Percentiles rank a stretch among this genome's conserved stretches.
These are phyloP conservation scores for Pythium vanterpoolii DNA, from an alignment of 352 stramenopile genomes.

Conservation along the genomic window DNA sequence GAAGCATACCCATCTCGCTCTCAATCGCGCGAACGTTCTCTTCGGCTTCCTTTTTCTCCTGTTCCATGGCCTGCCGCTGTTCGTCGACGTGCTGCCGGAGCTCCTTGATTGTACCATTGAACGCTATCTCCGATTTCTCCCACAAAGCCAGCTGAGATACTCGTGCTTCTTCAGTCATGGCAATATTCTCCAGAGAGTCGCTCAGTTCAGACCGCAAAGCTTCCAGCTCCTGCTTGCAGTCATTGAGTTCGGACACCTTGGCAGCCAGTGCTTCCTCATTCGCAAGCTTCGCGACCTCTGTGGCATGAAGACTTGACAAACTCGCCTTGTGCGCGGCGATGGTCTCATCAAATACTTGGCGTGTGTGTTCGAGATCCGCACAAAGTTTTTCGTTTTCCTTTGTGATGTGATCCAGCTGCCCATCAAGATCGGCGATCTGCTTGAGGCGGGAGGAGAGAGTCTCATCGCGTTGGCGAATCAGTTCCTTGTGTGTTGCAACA, in stretches of 20 bases:
- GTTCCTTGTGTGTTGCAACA: neutral
- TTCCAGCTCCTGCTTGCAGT: neutral
- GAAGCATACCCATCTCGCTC: neutral
- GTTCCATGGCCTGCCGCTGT: neutral
- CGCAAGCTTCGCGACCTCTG: neutral
- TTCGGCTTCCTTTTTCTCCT: slow-evolving; percentile 4
- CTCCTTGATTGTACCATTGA: neutral
- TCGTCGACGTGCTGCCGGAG: slow-evolving; percentile 3
- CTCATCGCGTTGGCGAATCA: slow-evolving; percentile 3
- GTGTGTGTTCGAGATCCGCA: neutral
- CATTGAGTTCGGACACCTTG: neutral
- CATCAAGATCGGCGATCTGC: neutral
- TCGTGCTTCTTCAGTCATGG: neutral
- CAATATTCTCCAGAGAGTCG: neutral
- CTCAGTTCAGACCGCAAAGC: neutral
- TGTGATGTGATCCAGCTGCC: neutral
- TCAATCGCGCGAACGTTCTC: neutral
- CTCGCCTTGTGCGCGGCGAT: neutral
- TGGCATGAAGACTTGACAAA: neutral
- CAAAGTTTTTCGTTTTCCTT: neutral
- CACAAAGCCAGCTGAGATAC: neutral
- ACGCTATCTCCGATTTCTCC: neutral
- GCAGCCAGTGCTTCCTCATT: neutral
- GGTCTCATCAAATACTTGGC: neutral
- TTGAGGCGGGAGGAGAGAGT: neutral